These are phyloP conservation scores for Neurospora sp. DNA, from an alignment of 495 filamentous ascomycete genomes.

Conservation along the genomic window DNA sequence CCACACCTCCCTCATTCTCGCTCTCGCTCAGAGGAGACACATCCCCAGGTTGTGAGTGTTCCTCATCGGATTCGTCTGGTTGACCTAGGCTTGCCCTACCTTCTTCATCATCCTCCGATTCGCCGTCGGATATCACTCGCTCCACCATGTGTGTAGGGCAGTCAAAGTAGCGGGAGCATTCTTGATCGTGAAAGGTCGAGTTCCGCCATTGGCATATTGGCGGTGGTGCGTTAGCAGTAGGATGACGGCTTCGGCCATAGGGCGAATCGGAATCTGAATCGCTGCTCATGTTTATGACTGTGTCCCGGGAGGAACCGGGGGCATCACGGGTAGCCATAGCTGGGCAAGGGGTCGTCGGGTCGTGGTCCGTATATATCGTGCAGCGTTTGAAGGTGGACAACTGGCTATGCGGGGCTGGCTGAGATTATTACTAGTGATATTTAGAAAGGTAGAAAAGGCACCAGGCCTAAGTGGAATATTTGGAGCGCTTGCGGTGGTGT, in stretches of 20 bases:
- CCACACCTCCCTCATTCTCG: background rate
- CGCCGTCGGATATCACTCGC: conserved; percentile 14
- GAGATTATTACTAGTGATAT: background rate
- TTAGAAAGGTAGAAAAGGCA: background rate
- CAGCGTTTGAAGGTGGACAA: background rate
- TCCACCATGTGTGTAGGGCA: conserved; percentile 31
- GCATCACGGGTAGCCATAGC: conserved; percentile 16
- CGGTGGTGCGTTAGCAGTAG: background rate
- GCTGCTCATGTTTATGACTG: conserved; percentile 6
- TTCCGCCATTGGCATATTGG: conserved; percentile 26
- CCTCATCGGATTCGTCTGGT: conserved; percentile 1
- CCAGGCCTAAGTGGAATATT: background rate
- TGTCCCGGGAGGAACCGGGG: background rate
- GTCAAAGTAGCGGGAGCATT: conserved; percentile 36
- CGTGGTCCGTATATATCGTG: background rate
- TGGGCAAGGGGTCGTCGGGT: background rate
- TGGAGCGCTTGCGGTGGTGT: background rate
- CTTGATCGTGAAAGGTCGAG: conserved; percentile 22
- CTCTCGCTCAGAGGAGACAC: conserved; percentile 10
- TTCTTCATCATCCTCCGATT: background rate
- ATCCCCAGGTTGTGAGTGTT: background rate
- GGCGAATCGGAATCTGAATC: conserved; percentile 6
- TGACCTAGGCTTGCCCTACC: background rate
- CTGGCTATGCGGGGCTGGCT: background rate
- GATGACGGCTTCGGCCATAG: background rate